Percentiles rank a stretch among this genome's conserved stretches.
Conservation (phyloP, 305 asterid genomes). For the Fraxinus nigra region DNA sequence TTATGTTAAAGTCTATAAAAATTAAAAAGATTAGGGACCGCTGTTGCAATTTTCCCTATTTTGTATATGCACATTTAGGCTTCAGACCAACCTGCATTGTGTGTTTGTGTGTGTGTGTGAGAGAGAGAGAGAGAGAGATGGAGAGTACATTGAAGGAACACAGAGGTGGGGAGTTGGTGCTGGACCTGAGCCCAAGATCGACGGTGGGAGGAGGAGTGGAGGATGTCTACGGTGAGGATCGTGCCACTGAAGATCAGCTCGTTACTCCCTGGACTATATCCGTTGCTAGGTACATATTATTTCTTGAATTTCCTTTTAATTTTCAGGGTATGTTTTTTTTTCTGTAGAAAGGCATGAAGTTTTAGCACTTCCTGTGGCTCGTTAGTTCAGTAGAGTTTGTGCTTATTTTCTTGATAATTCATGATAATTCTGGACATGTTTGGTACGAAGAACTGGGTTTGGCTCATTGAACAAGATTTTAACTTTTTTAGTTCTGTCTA, state of each 20-base stretch:
- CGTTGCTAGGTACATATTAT: slow-evolving; percentile 50
- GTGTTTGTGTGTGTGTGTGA: neutral
- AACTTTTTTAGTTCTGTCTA: neutral
- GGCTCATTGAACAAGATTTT: neutral
- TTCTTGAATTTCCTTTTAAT: neutral
- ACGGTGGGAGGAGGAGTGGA: slow-evolving; percentile 83
- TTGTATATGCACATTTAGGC: neutral
- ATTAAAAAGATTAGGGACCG: too few relatives aligned
- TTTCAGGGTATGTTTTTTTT: neutral
- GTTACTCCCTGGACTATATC: slow-evolving; percentile 71
- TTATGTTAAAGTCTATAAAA: too few relatives aligned
- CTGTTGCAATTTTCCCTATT: neutral
- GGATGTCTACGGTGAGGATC: slow-evolving; percentile 82
- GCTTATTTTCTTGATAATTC: neutral
- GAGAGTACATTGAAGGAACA: slow-evolving; percentile 59
- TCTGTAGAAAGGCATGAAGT: neutral
- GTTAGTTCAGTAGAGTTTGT: neutral
- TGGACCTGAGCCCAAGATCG: slow-evolving; percentile 70
- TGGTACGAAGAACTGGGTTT: neutral
- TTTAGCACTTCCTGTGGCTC: neutral
- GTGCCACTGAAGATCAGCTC: slow-evolving; percentile 72
- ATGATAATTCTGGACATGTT: neutral
- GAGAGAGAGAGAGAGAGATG: slow-evolving; percentile 35
- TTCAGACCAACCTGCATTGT: neutral
- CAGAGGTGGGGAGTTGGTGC: slow-evolving; percentile 67